A percentile compares a stretch with the other conserved stretches of the same genome.
These are phyloP conservation scores for Chytriomyces sp. DNA, from an alignment of 192 early-diverging fungal genomes.

Conservation along the genomic window DNA sequence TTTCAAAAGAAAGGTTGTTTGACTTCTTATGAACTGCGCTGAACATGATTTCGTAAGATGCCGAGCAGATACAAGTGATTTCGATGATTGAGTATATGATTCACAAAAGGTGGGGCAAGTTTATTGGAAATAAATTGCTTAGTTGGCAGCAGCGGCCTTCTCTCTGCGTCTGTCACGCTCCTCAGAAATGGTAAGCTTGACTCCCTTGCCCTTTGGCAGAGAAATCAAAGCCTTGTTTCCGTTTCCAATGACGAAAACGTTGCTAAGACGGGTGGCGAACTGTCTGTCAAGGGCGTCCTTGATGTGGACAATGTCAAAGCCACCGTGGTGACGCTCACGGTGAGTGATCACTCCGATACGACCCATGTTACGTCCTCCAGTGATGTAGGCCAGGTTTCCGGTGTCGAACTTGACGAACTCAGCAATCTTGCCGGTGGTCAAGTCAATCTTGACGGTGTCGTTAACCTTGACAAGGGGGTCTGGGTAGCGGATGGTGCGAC, in stretches of 20 bases:
- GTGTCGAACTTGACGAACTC: slow-evolving; percentile 97
- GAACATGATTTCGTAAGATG: no score
- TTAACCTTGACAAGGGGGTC: slow-evolving; percentile 99
- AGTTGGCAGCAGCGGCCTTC: slow-evolving; percentile 42
- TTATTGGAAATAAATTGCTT: background rate
- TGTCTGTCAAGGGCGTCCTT: slow-evolving; percentile 94
- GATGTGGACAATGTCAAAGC: slow-evolving; percentile 99
- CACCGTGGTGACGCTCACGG: slow-evolving; percentile 95
- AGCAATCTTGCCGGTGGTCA: slow-evolving; percentile 90
- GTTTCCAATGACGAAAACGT: slow-evolving; percentile 85
- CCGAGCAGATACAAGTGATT: no score
- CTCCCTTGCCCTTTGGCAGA: slow-evolving; percentile 98
- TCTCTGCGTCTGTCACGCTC: slow-evolving; percentile 94
- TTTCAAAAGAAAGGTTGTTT: no score
- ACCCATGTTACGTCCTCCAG: slow-evolving; percentile 98
- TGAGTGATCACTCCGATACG: slow-evolving; percentile 96
- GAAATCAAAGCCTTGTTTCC: slow-evolving; percentile 94
- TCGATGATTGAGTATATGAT: no score
- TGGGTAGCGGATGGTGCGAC: slow-evolving; percentile 99
- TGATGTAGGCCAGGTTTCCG: slow-evolving; percentile 96
- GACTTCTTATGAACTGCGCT: no score
- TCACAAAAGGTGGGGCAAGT: no score
- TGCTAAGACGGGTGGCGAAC: slow-evolving; percentile 97
- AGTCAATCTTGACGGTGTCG: slow-evolving; percentile 97
- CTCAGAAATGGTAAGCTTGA: slow-evolving; percentile 97